phyloP scores from a whole-genome alignment of 1,284 basidiomycete genomes.

The Volvariella surrecta region DNA sequence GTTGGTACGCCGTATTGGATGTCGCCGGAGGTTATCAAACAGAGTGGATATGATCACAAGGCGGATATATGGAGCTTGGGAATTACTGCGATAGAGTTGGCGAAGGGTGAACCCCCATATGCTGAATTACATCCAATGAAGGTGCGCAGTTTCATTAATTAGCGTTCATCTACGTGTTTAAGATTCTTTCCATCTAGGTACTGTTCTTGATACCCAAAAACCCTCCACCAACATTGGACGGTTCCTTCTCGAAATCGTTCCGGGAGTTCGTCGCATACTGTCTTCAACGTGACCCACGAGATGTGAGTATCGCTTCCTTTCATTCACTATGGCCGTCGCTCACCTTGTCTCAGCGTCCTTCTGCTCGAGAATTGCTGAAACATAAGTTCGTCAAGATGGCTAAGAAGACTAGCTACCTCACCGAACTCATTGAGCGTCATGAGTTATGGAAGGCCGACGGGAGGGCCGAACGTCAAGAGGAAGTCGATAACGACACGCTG shows the following conservation, averaged over 20 bases:
- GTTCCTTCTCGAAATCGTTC: slow-evolving; percentile 86
- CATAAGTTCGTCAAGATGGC: slow-evolving; percentile 95
- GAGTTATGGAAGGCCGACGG: slow-evolving; percentile 93
- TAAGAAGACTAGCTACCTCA: slow-evolving; percentile 89
- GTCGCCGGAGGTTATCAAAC: slow-evolving; percentile 99
- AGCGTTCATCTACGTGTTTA: neutral
- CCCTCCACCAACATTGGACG: slow-evolving; percentile 84
- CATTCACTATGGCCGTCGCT: too few relatives aligned
- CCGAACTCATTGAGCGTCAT: slow-evolving; percentile 91
- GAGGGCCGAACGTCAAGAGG: slow-evolving; percentile 69
- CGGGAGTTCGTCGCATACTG: slow-evolving; percentile 92
- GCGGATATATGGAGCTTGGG: slow-evolving; percentile 97
- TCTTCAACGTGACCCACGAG: slow-evolving; percentile 88
- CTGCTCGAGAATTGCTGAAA: slow-evolving; percentile 90
- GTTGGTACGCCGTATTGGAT: slow-evolving; percentile 99
- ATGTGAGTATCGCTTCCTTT: slow-evolving; percentile 41
- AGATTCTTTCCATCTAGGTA: slow-evolving; percentile 42
- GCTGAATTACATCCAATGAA: slow-evolving; percentile 99
- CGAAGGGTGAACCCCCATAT: slow-evolving; percentile 96
- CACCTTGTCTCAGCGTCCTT: slow-evolving; percentile 68
- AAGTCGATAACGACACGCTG: slow-evolving; percentile 43
- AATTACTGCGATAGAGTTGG: slow-evolving; percentile 96
- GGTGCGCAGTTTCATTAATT: slow-evolving; percentile 29
- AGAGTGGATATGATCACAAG: slow-evolving; percentile 98
- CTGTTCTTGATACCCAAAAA: slow-evolving; percentile 98